Evolutionary conservation across 345 rosid species (phyloP).

Genomic region (Turritis glabra): DNA sequence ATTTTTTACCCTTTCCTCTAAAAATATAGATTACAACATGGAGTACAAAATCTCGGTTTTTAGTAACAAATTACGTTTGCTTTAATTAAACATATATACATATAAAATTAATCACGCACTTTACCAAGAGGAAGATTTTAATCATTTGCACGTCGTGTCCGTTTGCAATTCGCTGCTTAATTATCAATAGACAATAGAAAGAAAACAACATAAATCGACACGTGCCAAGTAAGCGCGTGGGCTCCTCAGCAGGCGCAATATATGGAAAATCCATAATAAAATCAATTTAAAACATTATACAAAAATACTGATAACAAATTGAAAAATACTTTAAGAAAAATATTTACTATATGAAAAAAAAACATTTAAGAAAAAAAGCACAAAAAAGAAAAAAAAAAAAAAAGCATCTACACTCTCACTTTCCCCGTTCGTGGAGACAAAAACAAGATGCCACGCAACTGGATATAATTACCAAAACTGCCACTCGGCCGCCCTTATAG

Average conservation of each 20-base stretch:
- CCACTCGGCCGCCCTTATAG: slow-evolving; percentile 37
- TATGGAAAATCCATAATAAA: not conserved
- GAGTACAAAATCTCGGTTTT: not conserved
- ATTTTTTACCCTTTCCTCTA: not conserved
- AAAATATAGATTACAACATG: not conserved
- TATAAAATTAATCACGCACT: not conserved
- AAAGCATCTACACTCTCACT: not conserved
- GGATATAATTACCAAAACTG: not conserved
- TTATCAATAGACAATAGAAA: too few species aligned
- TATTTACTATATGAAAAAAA: not conserved
- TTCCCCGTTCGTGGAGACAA: slow-evolving; percentile 34
- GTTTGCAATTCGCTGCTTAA: not conserved
- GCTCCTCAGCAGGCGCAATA: not conserved
- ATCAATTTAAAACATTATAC: not conserved
- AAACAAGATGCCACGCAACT: slow-evolving; percentile 22
- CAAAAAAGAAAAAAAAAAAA: not conserved
- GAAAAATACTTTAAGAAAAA: too few species aligned
- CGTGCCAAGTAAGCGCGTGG: slow-evolving; percentile 2
- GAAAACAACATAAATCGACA: not conserved
- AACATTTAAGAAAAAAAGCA: not conserved
- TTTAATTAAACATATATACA: not conserved
- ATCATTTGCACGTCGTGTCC: not conserved
- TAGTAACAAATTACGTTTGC: not conserved
- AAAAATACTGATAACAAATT: not conserved
- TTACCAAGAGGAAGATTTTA: not conserved